These are phyloP conservation scores for Cadophora gregata DNA, from an alignment of 2,329 filamentous ascomycete genomes.

Conservation along the genomic window DNA sequence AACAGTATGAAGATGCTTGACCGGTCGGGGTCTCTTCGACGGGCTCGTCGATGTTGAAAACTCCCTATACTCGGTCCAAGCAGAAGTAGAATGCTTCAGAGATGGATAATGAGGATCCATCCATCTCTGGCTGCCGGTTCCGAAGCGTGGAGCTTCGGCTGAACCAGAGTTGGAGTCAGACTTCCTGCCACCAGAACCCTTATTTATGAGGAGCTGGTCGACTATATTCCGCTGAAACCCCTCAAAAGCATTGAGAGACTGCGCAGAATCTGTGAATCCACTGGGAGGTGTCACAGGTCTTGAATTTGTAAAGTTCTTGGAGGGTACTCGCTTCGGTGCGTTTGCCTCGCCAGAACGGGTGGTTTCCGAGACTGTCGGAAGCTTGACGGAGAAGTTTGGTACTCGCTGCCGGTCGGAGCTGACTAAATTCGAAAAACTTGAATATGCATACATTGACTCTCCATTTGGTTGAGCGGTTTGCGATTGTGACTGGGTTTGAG, in stretches of 20 bases:
- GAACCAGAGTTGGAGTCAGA: constrained; percentile 14
- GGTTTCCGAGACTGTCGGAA: constrained; percentile 31
- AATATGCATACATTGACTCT: constrained; percentile 42
- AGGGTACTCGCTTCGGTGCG: constrained; percentile 2
- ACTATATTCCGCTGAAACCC: constrained; percentile 32
- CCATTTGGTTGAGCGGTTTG: constrained; percentile 20
- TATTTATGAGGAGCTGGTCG: constrained; percentile 36
- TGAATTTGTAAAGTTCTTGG: constrained; percentile 23
- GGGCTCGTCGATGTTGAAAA: constrained; percentile 25
- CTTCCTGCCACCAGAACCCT: constrained; percentile 22
- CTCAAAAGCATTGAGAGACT: constrained; percentile 36
- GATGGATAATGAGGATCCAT: constrained; percentile 15
- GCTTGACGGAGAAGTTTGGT: constrained; percentile 21
- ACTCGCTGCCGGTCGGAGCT: constrained; percentile 6
- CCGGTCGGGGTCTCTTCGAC: constrained; percentile 31
- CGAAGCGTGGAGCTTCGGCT: constrained; percentile 9
- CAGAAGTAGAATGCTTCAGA: constrained; percentile 9
- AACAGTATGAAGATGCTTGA: constrained; percentile 28
- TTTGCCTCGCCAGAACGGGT: neutral
- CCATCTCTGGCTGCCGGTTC: constrained; percentile 12
- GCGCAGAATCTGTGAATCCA: constrained; percentile 35
- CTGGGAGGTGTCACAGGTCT: constrained; percentile 38
- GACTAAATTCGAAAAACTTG: constrained; percentile 15
- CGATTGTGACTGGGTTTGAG: constrained; percentile 8
- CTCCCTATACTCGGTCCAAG: constrained; percentile 27